Evolutionary conservation across 495 filamentous ascomycete species (phyloP).

Genomic region (Neurospora tetrasperma): DNA sequence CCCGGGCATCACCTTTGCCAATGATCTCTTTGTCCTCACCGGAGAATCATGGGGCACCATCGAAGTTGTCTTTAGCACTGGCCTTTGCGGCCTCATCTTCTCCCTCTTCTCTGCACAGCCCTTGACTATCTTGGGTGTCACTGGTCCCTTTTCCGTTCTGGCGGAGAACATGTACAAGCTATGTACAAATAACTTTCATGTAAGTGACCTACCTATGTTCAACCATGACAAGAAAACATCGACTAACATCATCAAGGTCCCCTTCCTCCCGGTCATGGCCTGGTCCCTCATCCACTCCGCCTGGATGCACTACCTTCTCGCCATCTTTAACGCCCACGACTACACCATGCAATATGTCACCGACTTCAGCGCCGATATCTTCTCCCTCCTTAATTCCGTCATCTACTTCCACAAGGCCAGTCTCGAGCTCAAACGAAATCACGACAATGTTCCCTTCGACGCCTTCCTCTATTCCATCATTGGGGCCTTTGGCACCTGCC

Average conservation of each 20-base stretch:
- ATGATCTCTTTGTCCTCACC: constrained; percentile 57
- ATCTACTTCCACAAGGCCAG: constrained; percentile 71
- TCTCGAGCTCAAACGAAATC: constrained; percentile 55
- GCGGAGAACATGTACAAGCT: constrained; percentile 60
- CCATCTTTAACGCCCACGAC: constrained; percentile 63
- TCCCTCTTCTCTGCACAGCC: constrained; percentile 57
- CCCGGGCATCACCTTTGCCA: constrained; percentile 64
- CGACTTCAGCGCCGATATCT: constrained; percentile 60
- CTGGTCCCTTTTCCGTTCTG: constrained; percentile 63
- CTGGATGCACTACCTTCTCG: constrained; percentile 61
- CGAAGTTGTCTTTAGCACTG: constrained; percentile 63
- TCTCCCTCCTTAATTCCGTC: constrained; percentile 59
- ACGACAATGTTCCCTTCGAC: constrained; percentile 49
- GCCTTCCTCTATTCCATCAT: constrained; percentile 64
- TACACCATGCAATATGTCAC: constrained; percentile 74
- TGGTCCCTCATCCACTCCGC: constrained; percentile 62
- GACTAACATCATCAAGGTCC: constrained; percentile 32
- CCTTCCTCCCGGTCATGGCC: constrained; percentile 63
- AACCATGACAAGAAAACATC: not conserved
- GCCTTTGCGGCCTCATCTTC: constrained; percentile 57
- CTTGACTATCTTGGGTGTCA: constrained; percentile 63
- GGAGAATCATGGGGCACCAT: constrained; percentile 60
- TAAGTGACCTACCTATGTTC: constrained; percentile 14
- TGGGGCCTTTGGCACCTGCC: constrained; percentile 58
- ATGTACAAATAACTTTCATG: constrained; percentile 47